Conservation (phyloP, 1,284 basidiomycete genomes). For the Inonotus obliquus region DNA sequence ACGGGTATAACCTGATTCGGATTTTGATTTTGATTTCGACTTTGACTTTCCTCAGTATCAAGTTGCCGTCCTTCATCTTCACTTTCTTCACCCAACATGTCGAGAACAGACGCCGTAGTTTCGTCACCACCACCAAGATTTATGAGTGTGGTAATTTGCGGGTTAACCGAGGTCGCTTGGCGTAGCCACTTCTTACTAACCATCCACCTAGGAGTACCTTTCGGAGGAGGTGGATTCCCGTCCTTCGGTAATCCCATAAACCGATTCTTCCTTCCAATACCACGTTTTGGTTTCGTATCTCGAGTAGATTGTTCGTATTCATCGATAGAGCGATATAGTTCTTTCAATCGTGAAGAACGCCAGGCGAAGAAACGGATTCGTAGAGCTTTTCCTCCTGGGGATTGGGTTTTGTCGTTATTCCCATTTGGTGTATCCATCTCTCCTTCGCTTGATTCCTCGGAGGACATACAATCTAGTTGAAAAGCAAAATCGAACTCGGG, state of each 20-base stretch:
- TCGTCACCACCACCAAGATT: neutral
- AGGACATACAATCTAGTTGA: conserved; percentile 72
- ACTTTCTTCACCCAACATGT: conserved; percentile 12
- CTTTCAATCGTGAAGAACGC: conserved; percentile 14
- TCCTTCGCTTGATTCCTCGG: conserved; percentile 64
- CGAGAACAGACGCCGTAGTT: neutral
- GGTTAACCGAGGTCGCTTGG: conserved; percentile 34
- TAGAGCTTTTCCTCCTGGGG: neutral
- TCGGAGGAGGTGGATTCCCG: conserved; percentile 54
- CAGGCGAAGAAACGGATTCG: conserved; percentile 14
- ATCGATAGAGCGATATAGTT: conserved; percentile 10
- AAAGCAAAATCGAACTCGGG: conserved; percentile 62
- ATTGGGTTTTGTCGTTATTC: too few species aligned
- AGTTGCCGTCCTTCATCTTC: conserved; percentile 12
- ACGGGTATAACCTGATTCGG: neutral
- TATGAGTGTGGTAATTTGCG: conserved; percentile 41
- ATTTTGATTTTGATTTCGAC: too few species aligned
- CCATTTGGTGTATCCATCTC: conserved; percentile 44
- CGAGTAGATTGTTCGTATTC: conserved; percentile 10
- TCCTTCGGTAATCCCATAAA: conserved; percentile 52
- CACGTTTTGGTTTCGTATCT: conserved; percentile 46
- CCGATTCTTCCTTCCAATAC: conserved; percentile 50
- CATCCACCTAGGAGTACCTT: conserved; percentile 68
- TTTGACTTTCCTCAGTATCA: too few species aligned
- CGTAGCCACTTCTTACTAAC: conserved; percentile 59